Evolutionary conservation across 768 basidiomycete genomes (phyloP).

Genomic region (Leccinum truebloodii): DNA sequence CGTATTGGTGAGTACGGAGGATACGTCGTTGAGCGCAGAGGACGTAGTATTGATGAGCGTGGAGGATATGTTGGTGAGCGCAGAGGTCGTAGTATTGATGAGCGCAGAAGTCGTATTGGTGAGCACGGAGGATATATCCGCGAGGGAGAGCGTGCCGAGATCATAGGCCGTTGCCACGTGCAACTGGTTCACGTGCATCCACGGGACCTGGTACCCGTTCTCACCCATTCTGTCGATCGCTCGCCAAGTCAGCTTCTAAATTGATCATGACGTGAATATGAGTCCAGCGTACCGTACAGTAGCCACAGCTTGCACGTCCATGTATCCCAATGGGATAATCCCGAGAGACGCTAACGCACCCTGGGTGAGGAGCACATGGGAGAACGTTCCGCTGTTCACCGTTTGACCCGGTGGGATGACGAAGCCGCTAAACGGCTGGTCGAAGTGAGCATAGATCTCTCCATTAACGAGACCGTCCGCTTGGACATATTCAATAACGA

Average conservation of each 20-base stretch:
- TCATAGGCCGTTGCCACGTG: conserved; percentile 53
- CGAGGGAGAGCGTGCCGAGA: conserved; percentile 14
- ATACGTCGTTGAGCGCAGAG: background rate
- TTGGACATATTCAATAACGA: conserved; percentile 59
- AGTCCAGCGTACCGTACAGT: conserved; percentile 39
- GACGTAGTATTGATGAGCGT: no score
- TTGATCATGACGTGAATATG: background rate
- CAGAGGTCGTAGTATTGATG: background rate
- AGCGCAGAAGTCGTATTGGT: conserved; percentile 2
- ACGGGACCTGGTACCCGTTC: conserved; percentile 64
- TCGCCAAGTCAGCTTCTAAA: background rate
- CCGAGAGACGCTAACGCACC: conserved; percentile 56
- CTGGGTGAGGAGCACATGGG: conserved; percentile 57
- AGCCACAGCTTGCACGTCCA: conserved; percentile 54
- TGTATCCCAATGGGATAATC: conserved; percentile 53
- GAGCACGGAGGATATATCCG: conserved; percentile 21
- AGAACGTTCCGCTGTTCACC: conserved; percentile 60
- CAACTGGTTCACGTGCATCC: conserved; percentile 59
- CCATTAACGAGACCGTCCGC: conserved; percentile 54
- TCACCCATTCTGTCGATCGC: conserved; percentile 39
- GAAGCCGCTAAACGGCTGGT: conserved; percentile 53
- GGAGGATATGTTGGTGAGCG: no score
- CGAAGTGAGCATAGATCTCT: conserved; percentile 57
- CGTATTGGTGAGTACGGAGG: background rate
- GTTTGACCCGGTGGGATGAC: conserved; percentile 57